Evolutionary conservation across 2,329 filamentous ascomycete genomes (phyloP).

Genomic region (Lomentospora prolificans): DNA sequence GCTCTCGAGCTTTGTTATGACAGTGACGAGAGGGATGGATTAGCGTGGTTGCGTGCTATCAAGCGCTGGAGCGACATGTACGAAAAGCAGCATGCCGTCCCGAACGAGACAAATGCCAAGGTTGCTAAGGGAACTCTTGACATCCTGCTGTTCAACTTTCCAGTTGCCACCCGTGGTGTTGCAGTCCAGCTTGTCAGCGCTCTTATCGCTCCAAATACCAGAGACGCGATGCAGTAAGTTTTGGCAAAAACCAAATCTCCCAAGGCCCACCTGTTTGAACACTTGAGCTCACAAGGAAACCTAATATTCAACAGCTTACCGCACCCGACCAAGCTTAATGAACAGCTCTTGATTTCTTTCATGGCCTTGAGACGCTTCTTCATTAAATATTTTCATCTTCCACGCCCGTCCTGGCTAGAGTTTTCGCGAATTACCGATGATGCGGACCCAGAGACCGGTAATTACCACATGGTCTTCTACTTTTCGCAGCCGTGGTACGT

Average conservation of each 20-base stretch:
- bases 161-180: neutral
- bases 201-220: neutral
- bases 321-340: slow-evolving; percentile 18
- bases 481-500: slow-evolving; percentile 44
- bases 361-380: slow-evolving; percentile 33
- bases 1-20: slow-evolving; percentile 27
- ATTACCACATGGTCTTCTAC: slow-evolving; percentile 30
- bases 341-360: slow-evolving; percentile 27
- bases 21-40: slow-evolving; percentile 34
- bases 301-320: neutral
- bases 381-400: slow-evolving; percentile 38
- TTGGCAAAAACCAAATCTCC: neutral
- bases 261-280: neutral
- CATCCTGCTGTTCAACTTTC: slow-evolving; percentile 1
- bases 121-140: slow-evolving; percentile 6
- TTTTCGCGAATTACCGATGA: slow-evolving; percentile 22
- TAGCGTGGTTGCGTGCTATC: slow-evolving; percentile 43
- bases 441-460: slow-evolving; percentile 29
- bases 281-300: neutral
- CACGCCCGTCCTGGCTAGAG: slow-evolving; percentile 31
- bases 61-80: slow-evolving; percentile 38
- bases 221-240: slow-evolving; percentile 4
- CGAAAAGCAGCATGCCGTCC: slow-evolving; percentile 37
- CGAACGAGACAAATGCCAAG: slow-evolving; percentile 6
- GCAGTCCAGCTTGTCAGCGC: neutral